Evolutionary conservation across 768 basidiomycete genomes (phyloP).

Genomic region (Mycena amicta): DNA sequence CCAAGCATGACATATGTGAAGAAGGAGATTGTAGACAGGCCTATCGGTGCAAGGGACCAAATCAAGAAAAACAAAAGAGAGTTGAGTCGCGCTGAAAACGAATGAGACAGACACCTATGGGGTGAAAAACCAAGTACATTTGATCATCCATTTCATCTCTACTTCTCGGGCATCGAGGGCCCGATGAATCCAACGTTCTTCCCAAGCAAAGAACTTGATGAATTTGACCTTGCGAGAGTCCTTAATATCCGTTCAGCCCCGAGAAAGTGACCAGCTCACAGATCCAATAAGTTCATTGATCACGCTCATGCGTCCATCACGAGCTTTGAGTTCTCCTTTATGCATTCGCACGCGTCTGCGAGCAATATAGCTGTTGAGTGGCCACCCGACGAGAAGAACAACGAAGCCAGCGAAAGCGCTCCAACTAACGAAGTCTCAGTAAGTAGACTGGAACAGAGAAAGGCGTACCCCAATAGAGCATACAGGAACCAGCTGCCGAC

Average conservation of each 20-base stretch:
- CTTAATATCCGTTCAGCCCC: too few species aligned
- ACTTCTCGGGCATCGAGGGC: constrained; percentile 6
- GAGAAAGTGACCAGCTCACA: too few species aligned
- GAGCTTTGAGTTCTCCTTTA: constrained; percentile 58
- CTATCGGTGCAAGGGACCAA: constrained; percentile 76
- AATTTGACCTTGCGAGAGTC: constrained; percentile 70
- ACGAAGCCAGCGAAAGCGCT: constrained; percentile 79
- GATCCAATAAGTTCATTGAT: constrained; percentile 77
- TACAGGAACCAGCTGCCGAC: constrained; percentile 63
- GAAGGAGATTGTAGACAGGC: constrained; percentile 82
- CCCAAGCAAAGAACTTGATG: constrained; percentile 54
- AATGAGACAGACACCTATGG: too few species aligned
- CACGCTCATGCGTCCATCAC: constrained; percentile 78
- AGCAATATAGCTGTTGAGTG: constrained; percentile 68
- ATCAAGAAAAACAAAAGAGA: not conserved
- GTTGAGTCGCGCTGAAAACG: not conserved
- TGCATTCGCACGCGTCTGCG: constrained; percentile 62
- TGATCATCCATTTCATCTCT: constrained; percentile 18
- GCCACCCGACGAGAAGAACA: constrained; percentile 66
- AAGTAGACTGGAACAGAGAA: constrained; percentile 11
- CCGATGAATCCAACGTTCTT: constrained; percentile 20
- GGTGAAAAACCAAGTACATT: not conserved
- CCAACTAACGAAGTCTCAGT: constrained; percentile 30
- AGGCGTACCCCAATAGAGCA: constrained; percentile 48
- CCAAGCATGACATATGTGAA: constrained; percentile 69